Evolutionary conservation across 192 early-diverging fungal species (phyloP).

Genomic region (Podila horticola): DNA sequence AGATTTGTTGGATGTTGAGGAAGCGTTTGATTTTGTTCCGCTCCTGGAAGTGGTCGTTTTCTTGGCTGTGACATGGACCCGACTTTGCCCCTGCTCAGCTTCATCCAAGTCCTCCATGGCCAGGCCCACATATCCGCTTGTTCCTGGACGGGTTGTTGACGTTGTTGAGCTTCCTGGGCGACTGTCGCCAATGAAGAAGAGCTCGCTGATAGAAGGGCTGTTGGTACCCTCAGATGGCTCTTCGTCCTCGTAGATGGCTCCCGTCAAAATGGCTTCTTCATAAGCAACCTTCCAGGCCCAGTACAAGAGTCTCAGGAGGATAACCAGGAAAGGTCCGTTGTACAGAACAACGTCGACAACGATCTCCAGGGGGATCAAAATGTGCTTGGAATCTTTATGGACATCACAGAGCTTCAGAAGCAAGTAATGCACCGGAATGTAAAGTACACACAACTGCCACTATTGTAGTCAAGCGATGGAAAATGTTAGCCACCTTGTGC

Average conservation of each 20-base stretch:
- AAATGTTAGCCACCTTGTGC: background rate
- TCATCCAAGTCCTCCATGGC: slow-evolving; percentile 41
- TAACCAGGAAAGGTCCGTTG: slow-evolving; percentile 40
- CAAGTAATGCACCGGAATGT: slow-evolving; percentile 39
- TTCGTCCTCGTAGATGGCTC: slow-evolving; percentile 40
- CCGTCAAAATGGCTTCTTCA: slow-evolving; percentile 48
- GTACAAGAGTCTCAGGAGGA: slow-evolving; percentile 34
- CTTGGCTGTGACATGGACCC: background rate
- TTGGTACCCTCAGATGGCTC: background rate
- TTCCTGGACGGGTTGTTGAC: slow-evolving; percentile 12
- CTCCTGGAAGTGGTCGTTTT: background rate
- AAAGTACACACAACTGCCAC: slow-evolving; percentile 44
- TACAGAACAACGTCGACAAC: slow-evolving; percentile 47
- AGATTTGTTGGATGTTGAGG: background rate
- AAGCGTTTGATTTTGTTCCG: background rate
- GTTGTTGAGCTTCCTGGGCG: slow-evolving; percentile 5
- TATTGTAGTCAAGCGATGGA: slow-evolving; percentile 1
- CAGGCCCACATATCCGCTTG: slow-evolving; percentile 38
- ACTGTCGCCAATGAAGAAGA: slow-evolving; percentile 19
- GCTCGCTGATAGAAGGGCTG: background rate
- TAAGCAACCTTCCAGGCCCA: slow-evolving; percentile 50
- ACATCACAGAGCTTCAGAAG: slow-evolving; percentile 29
- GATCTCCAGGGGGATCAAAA: slow-evolving; percentile 45
- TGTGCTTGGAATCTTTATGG: slow-evolving; percentile 33
- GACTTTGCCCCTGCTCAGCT: slow-evolving; percentile 40